Conservation (phyloP, 1,139 yeast genomes). For the Geotrichum carabidarum region DNA sequence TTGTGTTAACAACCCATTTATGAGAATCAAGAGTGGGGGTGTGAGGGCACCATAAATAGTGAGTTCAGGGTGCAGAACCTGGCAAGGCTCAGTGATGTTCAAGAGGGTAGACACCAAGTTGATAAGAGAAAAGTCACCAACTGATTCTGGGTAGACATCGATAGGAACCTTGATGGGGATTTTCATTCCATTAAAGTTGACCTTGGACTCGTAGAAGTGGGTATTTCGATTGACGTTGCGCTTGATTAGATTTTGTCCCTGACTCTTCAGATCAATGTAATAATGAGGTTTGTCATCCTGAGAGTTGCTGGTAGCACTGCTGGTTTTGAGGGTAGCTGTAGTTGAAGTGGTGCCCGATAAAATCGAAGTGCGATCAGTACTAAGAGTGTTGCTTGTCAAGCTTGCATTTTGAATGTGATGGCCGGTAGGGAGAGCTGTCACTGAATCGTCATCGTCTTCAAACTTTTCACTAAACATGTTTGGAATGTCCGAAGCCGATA, state of each 20-base stretch:
- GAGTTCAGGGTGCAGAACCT: constrained; percentile 37
- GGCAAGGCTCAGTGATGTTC: constrained; percentile 24
- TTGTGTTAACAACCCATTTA: constrained; percentile 56
- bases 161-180: constrained; percentile 35
- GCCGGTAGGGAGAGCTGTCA: neutral
- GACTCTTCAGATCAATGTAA: constrained; percentile 33
- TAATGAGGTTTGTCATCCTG: constrained; percentile 25
- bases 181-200: constrained; percentile 32
- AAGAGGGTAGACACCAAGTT: constrained; percentile 28
- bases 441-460: constrained; percentile 20
- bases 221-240: constrained; percentile 31
- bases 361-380: constrained; percentile 14
- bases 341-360: constrained; percentile 1
- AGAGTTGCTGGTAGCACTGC: constrained; percentile 11
- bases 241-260: constrained; percentile 27
- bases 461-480: constrained; percentile 34
- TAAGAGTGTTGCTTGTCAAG: neutral
- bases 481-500: constrained; percentile 32
- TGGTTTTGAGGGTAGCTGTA: constrained; percentile 6
- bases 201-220: constrained; percentile 35
- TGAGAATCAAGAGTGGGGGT: constrained; percentile 53
- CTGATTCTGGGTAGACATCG: constrained; percentile 34
- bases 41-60: constrained; percentile 53
- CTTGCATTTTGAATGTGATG: constrained; percentile 5
- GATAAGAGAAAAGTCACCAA: constrained; percentile 34